Evolutionary conservation across 371 early-diverging fungal species (phyloP), one percentile per base, ranked within the genome.

Genomic region (Aphelidium insulamus): DNA sequence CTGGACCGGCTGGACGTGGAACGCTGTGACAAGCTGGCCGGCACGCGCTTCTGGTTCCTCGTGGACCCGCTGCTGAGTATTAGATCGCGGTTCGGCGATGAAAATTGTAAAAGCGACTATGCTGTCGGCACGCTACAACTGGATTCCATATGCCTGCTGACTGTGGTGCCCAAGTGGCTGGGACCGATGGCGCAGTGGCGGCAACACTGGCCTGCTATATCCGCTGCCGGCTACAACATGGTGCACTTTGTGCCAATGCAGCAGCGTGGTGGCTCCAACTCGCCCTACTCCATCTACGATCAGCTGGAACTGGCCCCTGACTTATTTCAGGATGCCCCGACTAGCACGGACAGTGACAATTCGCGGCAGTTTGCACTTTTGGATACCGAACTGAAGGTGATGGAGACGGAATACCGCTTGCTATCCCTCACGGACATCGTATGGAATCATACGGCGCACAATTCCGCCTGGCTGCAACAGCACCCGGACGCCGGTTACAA

Each of bases 401-500:
- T 81, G 30, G 58, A 66, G 28, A 38, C 53, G 2, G 61, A 69
- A 17, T 65, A 68, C 38, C 72, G 71, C 4, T 64, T 87, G 21
- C 48, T 91, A 24, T 64, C 72, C 34, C 49, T 81, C 29, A 80
- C 85, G 10, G 97, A 95, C 50, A 72, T 95, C 36, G 97, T 95
- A 2, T 92, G 87, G 87, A 95, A 95, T 55, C 97, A 95, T 47
- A 92, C 91, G 5, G 80, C 91, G 19, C 62, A 69, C 50, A 77
- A 88, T 46, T 76, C 79, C 8, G 55, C 46, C 4, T 95, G 88
- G 78, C 65, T 95, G 18, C 52, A 69, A 40, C 69, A 82, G 20
- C 92, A 92, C 48, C 97, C 97, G 2, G 92, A 92, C 50, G 82
- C 88, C 34, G 87, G 91, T 4, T 95, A 88, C 48, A 95, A 90